phyloP scores from a whole-genome alignment of 1,139 yeast species.

The Saccharomyces hybrid region DNA sequence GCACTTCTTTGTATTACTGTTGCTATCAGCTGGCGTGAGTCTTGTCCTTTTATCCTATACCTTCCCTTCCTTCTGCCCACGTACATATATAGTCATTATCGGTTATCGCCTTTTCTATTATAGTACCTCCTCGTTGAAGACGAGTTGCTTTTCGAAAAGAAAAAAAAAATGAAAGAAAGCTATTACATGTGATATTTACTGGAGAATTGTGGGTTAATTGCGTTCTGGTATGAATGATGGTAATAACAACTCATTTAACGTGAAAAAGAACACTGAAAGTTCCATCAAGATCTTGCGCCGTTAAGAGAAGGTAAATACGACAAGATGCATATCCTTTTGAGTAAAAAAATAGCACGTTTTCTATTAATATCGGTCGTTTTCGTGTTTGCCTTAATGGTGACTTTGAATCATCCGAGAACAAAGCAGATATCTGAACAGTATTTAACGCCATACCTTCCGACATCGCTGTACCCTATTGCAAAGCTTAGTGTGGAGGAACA shows the following conservation, averaged over 20 bases:
- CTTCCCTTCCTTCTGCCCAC: not conserved
- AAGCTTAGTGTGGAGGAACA: not conserved
- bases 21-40: not conserved
- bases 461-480: not conserved
- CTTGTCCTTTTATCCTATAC: not conserved
- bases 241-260: not conserved
- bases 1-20: not conserved
- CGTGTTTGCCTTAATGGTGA: slow-evolving; percentile 2
- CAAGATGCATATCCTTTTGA: slow-evolving; percentile 10
- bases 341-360: slow-evolving; percentile 12
- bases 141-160: not conserved
- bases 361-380: slow-evolving; percentile 8
- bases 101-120: not conserved
- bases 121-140: not conserved
- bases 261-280: not conserved
- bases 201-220: not conserved
- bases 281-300: not conserved
- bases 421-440: not conserved
- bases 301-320: not conserved
- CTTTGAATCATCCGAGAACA: not conserved
- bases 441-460: not conserved
- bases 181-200: not conserved
- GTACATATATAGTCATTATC: not conserved
- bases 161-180: not conserved
- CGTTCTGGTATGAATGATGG: not conserved